Conservation (phyloP, 495 filamentous ascomycete genomes). For the Penicillium coffeae region DNA sequence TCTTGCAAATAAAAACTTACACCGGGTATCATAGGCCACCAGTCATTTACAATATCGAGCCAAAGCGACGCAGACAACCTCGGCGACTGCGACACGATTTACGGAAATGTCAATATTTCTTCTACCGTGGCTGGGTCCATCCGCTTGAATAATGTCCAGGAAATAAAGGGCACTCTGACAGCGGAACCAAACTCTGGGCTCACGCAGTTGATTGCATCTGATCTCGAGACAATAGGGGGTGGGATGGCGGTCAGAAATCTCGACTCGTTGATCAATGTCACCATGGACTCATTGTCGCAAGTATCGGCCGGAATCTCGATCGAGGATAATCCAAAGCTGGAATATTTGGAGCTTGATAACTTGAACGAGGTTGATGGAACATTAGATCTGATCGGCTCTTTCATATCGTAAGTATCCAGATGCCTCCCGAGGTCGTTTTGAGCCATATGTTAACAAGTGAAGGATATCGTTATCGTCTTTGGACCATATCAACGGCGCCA, state of each 20-base stretch:
- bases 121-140: constrained; percentile 23
- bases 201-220: constrained; percentile 13
- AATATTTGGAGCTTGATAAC: constrained; percentile 16
- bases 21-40: constrained; percentile 16
- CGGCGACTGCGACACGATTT: constrained; percentile 22
- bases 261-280: constrained; percentile 15
- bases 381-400: constrained; percentile 22
- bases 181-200: constrained; percentile 17
- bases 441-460: too few species aligned
- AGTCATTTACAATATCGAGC: constrained; percentile 22
- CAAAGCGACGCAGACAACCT: constrained; percentile 28
- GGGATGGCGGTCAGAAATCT: constrained; percentile 21
- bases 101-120: constrained; percentile 24
- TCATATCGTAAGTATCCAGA: constrained; percentile 23
- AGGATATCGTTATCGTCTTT: constrained; percentile 28
- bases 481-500: constrained; percentile 22
- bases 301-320: constrained; percentile 19
- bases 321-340: constrained; percentile 20
- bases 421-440: too few species aligned
- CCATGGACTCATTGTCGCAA: constrained; percentile 12
- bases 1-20: too few species aligned
- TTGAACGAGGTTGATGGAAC: constrained; percentile 26
- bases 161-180: constrained; percentile 24
- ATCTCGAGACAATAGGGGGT: constrained; percentile 23
- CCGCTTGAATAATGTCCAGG: constrained; percentile 20